Evolutionary conservation across 495 filamentous ascomycete species (phyloP).

Genomic region (Friedmanniomyces simplex): DNA sequence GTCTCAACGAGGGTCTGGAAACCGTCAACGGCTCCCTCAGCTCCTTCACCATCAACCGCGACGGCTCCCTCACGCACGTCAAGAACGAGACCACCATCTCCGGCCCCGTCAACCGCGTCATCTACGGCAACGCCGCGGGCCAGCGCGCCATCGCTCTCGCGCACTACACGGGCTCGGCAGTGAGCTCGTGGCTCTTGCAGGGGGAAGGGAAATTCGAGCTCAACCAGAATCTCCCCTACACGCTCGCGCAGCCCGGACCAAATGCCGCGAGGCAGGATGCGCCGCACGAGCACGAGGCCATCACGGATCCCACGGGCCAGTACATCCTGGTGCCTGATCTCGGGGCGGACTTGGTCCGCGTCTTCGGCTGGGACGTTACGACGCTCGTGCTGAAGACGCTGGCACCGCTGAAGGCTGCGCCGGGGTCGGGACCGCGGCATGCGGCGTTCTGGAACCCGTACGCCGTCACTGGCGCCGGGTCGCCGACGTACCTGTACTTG

Average conservation of each 20-base stretch:
- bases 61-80: conserved; percentile 24
- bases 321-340: conserved; percentile 35
- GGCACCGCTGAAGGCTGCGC: conserved; percentile 12
- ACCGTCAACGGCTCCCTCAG: conserved; percentile 29
- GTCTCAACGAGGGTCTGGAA: conserved; percentile 28
- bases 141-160: conserved; percentile 27
- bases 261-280: conserved; percentile 25
- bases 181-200: conserved; percentile 17
- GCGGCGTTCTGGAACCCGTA: conserved; percentile 30
- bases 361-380: conserved; percentile 23
- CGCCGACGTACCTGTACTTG: conserved; percentile 26
- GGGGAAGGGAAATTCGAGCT: conserved; percentile 17
- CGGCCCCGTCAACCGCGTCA: conserved; percentile 26
- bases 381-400: conserved; percentile 20
- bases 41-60: conserved; percentile 21
- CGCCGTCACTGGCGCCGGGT: conserved; percentile 11
- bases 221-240: conserved; percentile 26
- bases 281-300: conserved; percentile 29
- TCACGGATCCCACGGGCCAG: conserved; percentile 32
- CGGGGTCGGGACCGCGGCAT: conserved; percentile 31
- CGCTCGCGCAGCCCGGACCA: conserved; percentile 18
- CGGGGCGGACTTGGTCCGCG: conserved; percentile 28
- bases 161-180: conserved; percentile 23
- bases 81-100: conserved; percentile 22
- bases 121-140: conserved; percentile 25